These are phyloP conservation scores for Dendrobium huoshanense DNA, from an alignment of 106 monocot genomes.

Conservation along the genomic window DNA sequence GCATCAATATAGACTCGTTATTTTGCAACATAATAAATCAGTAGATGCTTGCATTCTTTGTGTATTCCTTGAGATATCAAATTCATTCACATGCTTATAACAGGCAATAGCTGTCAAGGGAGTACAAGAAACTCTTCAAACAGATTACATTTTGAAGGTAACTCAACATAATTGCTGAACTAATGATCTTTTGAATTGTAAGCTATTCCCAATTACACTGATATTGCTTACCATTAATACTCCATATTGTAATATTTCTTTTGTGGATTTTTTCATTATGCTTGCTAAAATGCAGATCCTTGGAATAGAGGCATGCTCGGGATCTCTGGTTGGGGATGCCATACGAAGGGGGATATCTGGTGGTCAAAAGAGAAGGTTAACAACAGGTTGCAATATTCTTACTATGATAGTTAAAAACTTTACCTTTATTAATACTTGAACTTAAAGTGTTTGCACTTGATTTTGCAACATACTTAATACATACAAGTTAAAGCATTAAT, in stretches of 20 bases:
- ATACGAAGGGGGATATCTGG: conserved; percentile 26
- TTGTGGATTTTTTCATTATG: neutral
- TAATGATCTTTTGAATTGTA: neutral
- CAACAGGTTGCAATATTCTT: conserved; percentile 7
- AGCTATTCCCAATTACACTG: neutral
- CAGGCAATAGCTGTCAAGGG: conserved; percentile 15
- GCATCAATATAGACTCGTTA: too few species aligned
- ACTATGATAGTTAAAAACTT: too few species aligned
- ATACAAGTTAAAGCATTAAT: neutral
- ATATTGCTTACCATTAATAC: too few species aligned
- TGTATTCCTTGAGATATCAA: neutral
- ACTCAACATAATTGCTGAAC: neutral
- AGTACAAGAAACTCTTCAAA: conserved; percentile 15
- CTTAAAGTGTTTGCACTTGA: too few species aligned
- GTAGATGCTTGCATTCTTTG: neutral
- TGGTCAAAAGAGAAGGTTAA: conserved; percentile 29
- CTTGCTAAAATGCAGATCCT: conserved; percentile 9
- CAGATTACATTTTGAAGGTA: conserved; percentile 22
- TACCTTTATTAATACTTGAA: too few species aligned
- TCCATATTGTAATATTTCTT: neutral
- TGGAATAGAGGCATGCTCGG: conserved; percentile 16
- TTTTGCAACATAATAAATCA: neutral
- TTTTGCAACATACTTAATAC: neutral
- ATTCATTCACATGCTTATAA: neutral
- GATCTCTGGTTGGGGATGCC: conserved; percentile 15